Conservation (phyloP, 495 filamentous ascomycete genomes). For the Aspergillus indologenus region DNA sequence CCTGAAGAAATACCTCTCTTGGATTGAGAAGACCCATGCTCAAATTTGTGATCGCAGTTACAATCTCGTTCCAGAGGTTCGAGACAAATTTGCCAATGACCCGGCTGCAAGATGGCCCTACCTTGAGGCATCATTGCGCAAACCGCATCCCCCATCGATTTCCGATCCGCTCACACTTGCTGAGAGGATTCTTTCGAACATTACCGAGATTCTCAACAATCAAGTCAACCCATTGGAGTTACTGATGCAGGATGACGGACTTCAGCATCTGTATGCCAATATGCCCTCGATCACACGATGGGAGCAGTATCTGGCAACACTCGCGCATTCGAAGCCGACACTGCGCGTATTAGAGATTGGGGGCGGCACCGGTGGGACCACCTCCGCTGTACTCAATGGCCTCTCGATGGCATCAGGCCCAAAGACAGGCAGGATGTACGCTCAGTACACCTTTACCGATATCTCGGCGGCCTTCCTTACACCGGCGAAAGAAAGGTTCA, state of each 20-base stretch:
- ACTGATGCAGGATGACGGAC: neutral
- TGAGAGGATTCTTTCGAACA: too few species aligned
- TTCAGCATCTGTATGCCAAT: neutral
- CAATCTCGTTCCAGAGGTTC: too few species aligned
- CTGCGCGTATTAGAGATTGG: neutral
- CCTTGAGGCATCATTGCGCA: too few species aligned
- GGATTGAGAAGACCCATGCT: too few species aligned
- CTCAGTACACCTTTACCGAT: conserved; percentile 8
- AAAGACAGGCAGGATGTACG: neutral
- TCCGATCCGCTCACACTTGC: too few species aligned
- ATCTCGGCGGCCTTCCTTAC: conserved; percentile 9
- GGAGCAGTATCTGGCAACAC: neutral
- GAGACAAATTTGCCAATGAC: too few species aligned
- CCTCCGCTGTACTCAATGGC: conserved; percentile 42
- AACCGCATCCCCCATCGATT: too few species aligned
- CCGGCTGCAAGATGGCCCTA: too few species aligned
- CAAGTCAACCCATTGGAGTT: neutral
- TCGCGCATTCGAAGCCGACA: neutral
- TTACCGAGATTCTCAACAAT: too few species aligned
- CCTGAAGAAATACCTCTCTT: too few species aligned
- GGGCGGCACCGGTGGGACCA: conserved; percentile 19
- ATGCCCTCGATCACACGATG: neutral
- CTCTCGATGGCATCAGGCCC: conserved; percentile 14
- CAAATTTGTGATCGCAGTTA: too few species aligned
- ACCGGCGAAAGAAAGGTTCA: neutral